Base-by-base conservation (phyloP, 2,329 filamentous ascomycete species). In the Clonostachys rosea region DNA sequence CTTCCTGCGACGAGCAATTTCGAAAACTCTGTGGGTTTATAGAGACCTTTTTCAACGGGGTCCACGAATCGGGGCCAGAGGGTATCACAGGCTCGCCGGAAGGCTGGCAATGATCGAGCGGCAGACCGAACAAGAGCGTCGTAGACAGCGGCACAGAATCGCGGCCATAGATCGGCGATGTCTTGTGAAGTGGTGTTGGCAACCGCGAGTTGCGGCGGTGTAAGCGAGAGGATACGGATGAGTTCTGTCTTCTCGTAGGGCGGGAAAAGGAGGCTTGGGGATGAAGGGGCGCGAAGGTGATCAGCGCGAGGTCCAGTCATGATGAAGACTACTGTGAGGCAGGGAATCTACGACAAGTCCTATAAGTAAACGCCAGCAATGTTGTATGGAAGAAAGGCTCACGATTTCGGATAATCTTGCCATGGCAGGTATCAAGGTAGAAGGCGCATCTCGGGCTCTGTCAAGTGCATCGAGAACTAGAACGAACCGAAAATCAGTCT, bases 401-500 rank as follows among this genome's bases (percentile, higher is more conserved):
- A 94, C 89, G 50, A 86, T 78, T 64, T 96, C 91, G 13, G 88
- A 86, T 17, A 99, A 66, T 50, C 91, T 79, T 18, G 87, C 89
- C 51, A 99, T 69, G 12, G 89, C 91, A 34, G 91, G 84, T 5
- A 96, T 69, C 13, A 97, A 68, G 2, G 89, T 95, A 4, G 83
- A 77, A 6, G 87, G 82, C 6, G 87, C 83, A 59, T 97, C 92
- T 58, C 86, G 78, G 63, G 96, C 88, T 52, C 78, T 80, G 63
- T 97, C 92, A 48, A 97, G 85, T 11, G 83, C 89, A 70, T 97
- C 94, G 52, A 97, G 78, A 11, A 96, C 88, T 49, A 97, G 67
- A 9, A 92, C 83, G 56, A 96, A 91, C 53, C 85, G 83, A 53
- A 71, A 73, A 42, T 60, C 56, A 37, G 66, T 63, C 8, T 62